phyloP scores from a whole-genome alignment of 768 basidiomycete genomes.

The Sarcodon sp. region DNA sequence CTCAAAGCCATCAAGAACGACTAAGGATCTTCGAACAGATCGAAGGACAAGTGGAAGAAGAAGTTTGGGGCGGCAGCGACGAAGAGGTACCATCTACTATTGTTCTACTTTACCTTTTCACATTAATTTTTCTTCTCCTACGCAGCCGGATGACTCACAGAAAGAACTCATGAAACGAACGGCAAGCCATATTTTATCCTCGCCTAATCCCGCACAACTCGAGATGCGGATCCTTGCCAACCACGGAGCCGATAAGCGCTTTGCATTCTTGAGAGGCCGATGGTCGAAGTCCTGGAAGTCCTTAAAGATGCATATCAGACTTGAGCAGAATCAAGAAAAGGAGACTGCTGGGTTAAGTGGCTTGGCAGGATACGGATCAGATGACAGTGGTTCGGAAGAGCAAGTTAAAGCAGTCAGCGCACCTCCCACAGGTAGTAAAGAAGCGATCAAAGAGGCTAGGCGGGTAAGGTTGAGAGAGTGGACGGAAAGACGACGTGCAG shows the following conservation, averaged over 20 bases:
- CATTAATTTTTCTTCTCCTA: neutral
- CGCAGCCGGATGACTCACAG: slow-evolving; percentile 47
- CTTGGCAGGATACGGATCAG: slow-evolving; percentile 40
- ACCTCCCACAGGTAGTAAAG: slow-evolving; percentile 6
- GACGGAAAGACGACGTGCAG: slow-evolving; percentile 34
- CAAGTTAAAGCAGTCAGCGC: neutral
- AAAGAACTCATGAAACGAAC: slow-evolving; percentile 64
- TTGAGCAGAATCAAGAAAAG: slow-evolving; percentile 13
- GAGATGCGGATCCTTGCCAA: slow-evolving; percentile 87
- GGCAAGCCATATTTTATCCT: slow-evolving; percentile 49
- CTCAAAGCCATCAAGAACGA: slow-evolving; percentile 51
- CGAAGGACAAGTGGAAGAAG: slow-evolving; percentile 11
- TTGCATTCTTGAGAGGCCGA: slow-evolving; percentile 71
- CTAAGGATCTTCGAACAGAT: slow-evolving; percentile 37
- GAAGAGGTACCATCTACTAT: slow-evolving; percentile 38
- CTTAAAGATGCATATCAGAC: slow-evolving; percentile 33
- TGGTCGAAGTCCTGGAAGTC: slow-evolving; percentile 56
- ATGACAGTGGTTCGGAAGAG: slow-evolving; percentile 15
- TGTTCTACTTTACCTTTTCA: neutral
- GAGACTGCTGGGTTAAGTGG: slow-evolving; percentile 24
- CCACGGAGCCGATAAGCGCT: slow-evolving; percentile 64
- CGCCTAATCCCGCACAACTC: slow-evolving; percentile 69
- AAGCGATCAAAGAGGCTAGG: slow-evolving; percentile 31
- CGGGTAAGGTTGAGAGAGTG: slow-evolving; percentile 45
- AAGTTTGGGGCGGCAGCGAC: slow-evolving; percentile 56